Evolutionary conservation across 768 basidiomycete species (phyloP).

Genomic region (Crepidotus variabilis): DNA sequence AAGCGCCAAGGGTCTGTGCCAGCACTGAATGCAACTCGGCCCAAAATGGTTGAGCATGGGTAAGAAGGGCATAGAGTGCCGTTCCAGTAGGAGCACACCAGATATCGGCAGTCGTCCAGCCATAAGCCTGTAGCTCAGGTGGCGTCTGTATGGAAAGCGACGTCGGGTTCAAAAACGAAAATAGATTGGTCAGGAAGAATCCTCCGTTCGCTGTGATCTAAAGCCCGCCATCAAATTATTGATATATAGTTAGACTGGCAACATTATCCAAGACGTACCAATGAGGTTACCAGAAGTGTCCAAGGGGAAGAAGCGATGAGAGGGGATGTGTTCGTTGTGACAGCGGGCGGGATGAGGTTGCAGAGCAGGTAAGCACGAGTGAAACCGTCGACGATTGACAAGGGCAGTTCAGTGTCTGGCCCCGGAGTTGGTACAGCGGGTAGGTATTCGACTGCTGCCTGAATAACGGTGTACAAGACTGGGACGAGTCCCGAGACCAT

Average conservation of each 20-base stretch:
- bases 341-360: slow-evolving; percentile 68
- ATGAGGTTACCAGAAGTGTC: slow-evolving; percentile 69
- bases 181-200: slow-evolving; percentile 73
- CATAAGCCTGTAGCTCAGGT: slow-evolving; percentile 73
- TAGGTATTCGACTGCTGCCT: slow-evolving; percentile 58
- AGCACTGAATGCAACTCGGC: slow-evolving; percentile 51
- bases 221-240: background rate
- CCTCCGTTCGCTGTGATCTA: slow-evolving; percentile 76
- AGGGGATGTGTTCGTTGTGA: slow-evolving; percentile 48
- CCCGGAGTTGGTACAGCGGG: slow-evolving; percentile 53
- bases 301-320: slow-evolving; percentile 65
- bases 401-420: slow-evolving; percentile 60
- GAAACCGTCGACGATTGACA: slow-evolving; percentile 74
- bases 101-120: slow-evolving; percentile 82
- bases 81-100: slow-evolving; percentile 84
- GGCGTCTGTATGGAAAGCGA: slow-evolving; percentile 70
- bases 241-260: background rate
- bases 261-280: slow-evolving; percentile 40
- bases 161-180: slow-evolving; percentile 59
- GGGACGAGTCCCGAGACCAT: slow-evolving; percentile 70
- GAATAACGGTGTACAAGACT: slow-evolving; percentile 54
- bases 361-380: slow-evolving; percentile 78
- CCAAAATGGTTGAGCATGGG: slow-evolving; percentile 87
- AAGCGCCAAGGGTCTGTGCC: slow-evolving; percentile 40
- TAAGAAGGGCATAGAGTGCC: slow-evolving; percentile 75